A percentile compares a stretch with the other conserved stretches of the same genome.
Conservation (phyloP, 2,329 filamentous ascomycete genomes). For the Arthrobotrys sinensis region DNA sequence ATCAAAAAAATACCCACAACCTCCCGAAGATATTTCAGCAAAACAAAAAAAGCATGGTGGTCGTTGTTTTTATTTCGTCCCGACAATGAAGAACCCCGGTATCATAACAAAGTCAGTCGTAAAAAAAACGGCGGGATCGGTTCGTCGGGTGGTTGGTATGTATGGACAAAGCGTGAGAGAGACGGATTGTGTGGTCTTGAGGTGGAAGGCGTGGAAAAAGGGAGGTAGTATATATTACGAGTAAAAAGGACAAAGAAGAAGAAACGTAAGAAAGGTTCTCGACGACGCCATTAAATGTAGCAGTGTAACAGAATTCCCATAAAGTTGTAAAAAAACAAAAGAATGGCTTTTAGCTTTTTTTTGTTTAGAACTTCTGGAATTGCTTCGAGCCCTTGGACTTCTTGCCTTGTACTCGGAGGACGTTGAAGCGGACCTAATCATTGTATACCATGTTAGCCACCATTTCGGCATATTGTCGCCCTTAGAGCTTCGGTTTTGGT, state of each 20-base stretch:
- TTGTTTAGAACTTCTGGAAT: conserved; percentile 95
- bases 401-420: conserved; percentile 96
- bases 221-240: conserved; percentile 58
- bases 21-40: conserved; percentile 14
- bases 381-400: conserved; percentile 97
- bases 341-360: conserved; percentile 17
- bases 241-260: conserved; percentile 36
- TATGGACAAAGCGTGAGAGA: conserved; percentile 41
- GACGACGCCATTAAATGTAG: conserved; percentile 61
- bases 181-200: conserved; percentile 6
- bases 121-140: not conserved
- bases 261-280: conserved; percentile 44
- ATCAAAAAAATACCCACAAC: conserved; percentile 14
- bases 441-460: conserved; percentile 15
- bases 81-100: conserved; percentile 34
- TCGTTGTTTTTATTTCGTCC: conserved; percentile 3
- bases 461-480: not conserved
- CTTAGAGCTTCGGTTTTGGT: conserved; percentile 41
- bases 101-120: conserved; percentile 44
- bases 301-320: conserved; percentile 53
- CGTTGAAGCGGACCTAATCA: conserved; percentile 94
- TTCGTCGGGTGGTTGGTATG: conserved; percentile 16
- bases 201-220: conserved; percentile 14
- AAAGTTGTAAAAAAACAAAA: conserved; percentile 45
- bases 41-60: conserved; percentile 21